Evolutionary conservation across 306 rosid genomes (phyloP), one percentile per base, ranked within the genome.

Genomic region (Astragalus membranaceus): DNA sequence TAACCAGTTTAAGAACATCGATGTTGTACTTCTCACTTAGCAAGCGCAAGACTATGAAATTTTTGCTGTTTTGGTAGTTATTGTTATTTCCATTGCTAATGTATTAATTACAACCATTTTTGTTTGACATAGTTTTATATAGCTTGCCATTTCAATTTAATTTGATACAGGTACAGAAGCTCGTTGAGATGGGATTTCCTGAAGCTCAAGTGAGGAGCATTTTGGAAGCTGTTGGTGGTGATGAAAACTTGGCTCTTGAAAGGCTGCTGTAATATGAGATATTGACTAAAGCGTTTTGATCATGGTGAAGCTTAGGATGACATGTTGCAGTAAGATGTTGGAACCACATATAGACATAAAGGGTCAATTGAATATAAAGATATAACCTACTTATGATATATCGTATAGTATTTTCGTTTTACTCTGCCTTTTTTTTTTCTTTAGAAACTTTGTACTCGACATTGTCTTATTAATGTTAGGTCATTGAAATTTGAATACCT

Each of bases 241-340:
- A 91, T 69, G 97, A 94, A 85, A 91, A 91, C 83, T 61, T 88
- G 80, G 99, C 99, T 64, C 96, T 94, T 32, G 99, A 94, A 86
- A 89, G 78, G 86, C 88, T 94, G 72, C 84, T 88, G 81, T 50
- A 82, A 43, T 62, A 43, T 62, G 64, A 33, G 49, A 64, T 61
- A 57, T 56, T 16, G 52, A 50, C 67, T 51, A 20, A 35, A 62
- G 68, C 50, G 47, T 78, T 49, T 68, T 67, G 70, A 57, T 54
- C 48, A 14, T 30, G 67, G 15, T 41, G 53, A 73, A 81, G 48
- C 42, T 61, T 73, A 54, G 58, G 56, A 75, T 54, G 63, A 29
- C 41, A 61, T 44, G 26, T 68, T 15, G 16, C 71, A 42, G 8
- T 39, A 62, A 53, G 64, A 69, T 50, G 69, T 62, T 41, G 59